Evolutionary conservation across 2,329 filamentous ascomycete genomes (phyloP).

Genomic region (Calcarisporium arbuscula): DNA sequence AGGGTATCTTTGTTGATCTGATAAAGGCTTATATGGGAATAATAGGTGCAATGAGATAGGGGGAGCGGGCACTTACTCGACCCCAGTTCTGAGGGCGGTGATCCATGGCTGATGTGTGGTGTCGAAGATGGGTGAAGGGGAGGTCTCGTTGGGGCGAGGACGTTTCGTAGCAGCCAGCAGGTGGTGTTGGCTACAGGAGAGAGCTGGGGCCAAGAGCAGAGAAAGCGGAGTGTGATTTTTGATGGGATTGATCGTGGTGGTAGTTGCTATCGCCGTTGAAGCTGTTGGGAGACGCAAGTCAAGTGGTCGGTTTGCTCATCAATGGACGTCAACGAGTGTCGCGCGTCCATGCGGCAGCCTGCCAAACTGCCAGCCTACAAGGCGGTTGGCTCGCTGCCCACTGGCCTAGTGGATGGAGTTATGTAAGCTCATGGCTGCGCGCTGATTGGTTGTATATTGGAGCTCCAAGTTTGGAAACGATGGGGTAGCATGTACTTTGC

Average conservation of each 20-base stretch:
- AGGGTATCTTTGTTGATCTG: not conserved
- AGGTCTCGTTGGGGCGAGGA: conserved; percentile 1
- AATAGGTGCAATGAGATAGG: not conserved
- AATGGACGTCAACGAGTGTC: too few relatives aligned
- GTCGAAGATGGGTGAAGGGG: not conserved
- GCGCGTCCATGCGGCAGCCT: conserved; percentile 32
- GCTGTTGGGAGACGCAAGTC: conserved; percentile 11
- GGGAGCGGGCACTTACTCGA: conserved; percentile 47
- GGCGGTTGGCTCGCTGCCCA: too few relatives aligned
- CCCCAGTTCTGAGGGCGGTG: conserved; percentile 69
- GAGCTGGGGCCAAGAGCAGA: too few relatives aligned
- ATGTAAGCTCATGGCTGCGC: conserved; percentile 20
- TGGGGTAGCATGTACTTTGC: too few relatives aligned
- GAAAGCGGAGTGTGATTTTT: too few relatives aligned
- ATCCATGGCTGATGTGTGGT: conserved; percentile 46
- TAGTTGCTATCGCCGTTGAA: too few relatives aligned
- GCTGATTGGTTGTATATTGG: conserved; percentile 22
- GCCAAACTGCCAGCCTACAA: too few relatives aligned
- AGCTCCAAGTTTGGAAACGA: too few relatives aligned
- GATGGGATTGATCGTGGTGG: too few relatives aligned
- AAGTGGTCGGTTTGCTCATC: too few relatives aligned
- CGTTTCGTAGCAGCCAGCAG: not conserved
- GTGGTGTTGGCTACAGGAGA: too few relatives aligned
- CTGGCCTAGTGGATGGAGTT: too few relatives aligned
- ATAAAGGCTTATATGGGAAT: not conserved